phyloP scores from a whole-genome alignment of 768 basidiomycete genomes.

The Xerocomellus chrysenteron region DNA sequence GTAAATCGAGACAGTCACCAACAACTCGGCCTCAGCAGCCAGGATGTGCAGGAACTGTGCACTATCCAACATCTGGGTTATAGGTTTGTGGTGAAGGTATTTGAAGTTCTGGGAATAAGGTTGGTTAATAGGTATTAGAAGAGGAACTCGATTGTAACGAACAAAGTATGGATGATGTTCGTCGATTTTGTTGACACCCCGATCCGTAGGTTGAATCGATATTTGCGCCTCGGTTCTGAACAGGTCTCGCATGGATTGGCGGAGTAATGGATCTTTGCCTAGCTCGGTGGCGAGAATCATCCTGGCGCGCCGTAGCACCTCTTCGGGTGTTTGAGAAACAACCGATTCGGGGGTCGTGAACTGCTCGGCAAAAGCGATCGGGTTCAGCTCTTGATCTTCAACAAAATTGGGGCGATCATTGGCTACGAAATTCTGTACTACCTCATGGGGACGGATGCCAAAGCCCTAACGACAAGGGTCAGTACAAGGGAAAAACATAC shows the following conservation, averaged over 20 bases:
- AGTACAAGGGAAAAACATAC: not conserved
- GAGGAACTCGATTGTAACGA: conserved; percentile 28
- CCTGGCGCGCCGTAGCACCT: conserved; percentile 70
- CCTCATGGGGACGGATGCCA: conserved; percentile 76
- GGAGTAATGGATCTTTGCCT: conserved; percentile 87
- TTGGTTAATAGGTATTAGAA: conserved; percentile 4
- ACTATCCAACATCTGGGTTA: conserved; percentile 63
- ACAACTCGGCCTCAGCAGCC: conserved; percentile 83
- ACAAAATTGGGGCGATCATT: conserved; percentile 62
- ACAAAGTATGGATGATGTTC: conserved; percentile 74
- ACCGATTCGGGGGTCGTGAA: conserved; percentile 69
- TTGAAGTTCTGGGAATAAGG: conserved; percentile 75
- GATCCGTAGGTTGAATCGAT: conserved; percentile 83
- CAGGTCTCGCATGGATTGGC: conserved; percentile 69
- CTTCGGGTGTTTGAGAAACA: conserved; percentile 59
- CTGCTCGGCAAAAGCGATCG: conserved; percentile 81
- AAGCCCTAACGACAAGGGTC: conserved; percentile 56
- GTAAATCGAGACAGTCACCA: conserved; percentile 74
- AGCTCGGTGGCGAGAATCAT: conserved; percentile 88
- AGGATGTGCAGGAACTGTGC: conserved; percentile 91
- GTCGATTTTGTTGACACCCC: conserved; percentile 75
- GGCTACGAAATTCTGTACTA: conserved; percentile 80
- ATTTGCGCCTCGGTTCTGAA: conserved; percentile 77
- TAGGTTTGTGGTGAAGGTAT: conserved; percentile 80
- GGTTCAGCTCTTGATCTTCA: conserved; percentile 80